Percentiles rank a stretch among this genome's conserved stretches.
Conservation (phyloP, 1,284 basidiomycete species). For the Trichosporon inkin region DNA sequence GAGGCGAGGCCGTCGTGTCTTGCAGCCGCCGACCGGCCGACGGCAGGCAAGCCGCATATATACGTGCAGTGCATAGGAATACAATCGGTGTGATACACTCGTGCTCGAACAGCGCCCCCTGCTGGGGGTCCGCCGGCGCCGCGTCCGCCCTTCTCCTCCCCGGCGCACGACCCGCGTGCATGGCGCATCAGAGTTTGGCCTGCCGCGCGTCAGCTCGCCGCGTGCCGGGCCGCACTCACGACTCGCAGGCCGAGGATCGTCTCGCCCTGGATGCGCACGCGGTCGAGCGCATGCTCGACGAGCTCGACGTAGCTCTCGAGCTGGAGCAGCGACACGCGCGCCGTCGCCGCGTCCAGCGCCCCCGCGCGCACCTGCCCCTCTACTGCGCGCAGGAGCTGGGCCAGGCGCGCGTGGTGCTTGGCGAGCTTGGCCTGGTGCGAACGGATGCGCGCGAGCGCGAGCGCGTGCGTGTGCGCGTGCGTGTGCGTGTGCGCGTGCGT, state of each 20-base stretch:
- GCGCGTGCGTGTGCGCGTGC: background rate
- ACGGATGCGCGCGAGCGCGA: background rate
- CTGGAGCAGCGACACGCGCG: background rate
- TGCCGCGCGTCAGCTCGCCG: background rate
- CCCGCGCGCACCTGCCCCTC: background rate
- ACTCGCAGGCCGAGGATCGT: background rate
- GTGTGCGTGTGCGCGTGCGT: background rate
- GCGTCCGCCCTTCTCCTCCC: background rate
- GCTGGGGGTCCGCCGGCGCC: background rate
- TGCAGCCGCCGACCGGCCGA: background rate
- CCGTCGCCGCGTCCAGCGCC: background rate
- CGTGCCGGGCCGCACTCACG: background rate
- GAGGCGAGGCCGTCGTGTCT: too few relatives aligned
- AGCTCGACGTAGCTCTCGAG: constrained; percentile 36
- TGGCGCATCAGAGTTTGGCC: background rate
- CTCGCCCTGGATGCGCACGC: background rate
- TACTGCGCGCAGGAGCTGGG: background rate
- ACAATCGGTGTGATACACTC: constrained; percentile 6
- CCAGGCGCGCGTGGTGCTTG: background rate
- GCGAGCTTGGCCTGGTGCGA: constrained; percentile 3
- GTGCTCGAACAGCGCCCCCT: background rate
- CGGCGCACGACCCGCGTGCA: too few relatives aligned
- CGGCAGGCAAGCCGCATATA: background rate
- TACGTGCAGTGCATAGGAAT: constrained; percentile 1
- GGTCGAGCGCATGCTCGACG: constrained; percentile 46